Percentiles rank a stretch among this genome's conserved stretches.
Conservation (phyloP, 345 rosid species). For the Viola odorata region DNA sequence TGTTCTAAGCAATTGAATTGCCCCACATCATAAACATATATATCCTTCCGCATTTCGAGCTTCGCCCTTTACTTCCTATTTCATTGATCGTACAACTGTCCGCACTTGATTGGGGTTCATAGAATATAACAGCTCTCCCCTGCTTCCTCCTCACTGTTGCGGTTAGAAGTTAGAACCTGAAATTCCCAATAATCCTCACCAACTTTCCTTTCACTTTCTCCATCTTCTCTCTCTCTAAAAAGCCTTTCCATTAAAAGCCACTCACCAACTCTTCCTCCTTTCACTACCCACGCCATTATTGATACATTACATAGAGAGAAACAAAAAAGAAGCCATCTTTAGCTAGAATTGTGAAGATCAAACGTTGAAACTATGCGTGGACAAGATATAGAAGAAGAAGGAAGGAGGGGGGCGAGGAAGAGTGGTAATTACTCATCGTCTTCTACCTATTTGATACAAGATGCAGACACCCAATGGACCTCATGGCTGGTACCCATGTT, state of each 20-base stretch:
- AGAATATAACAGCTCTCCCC: no score
- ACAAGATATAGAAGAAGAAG: constrained; percentile 34
- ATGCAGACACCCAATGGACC: constrained; percentile 32
- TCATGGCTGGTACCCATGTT: constrained; percentile 29
- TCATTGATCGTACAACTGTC: no score
- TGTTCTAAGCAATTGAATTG: no score
- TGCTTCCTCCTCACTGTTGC: no score
- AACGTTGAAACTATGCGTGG: constrained; percentile 17
- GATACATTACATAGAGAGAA: neutral
- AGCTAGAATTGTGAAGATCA: neutral
- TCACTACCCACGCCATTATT: neutral
- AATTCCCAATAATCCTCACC: no score
- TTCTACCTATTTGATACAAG: constrained; percentile 35
- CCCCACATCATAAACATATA: no score
- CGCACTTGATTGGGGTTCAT: no score
- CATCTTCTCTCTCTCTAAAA: neutral
- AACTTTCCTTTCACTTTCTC: neutral
- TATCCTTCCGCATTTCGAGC: no score
- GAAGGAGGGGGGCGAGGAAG: constrained; percentile 21
- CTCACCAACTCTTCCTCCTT: constrained; percentile 2
- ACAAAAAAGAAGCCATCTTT: neutral
- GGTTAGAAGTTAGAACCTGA: no score
- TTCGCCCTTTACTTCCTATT: no score
- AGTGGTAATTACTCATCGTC: constrained; percentile 21
- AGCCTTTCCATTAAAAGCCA: neutral